phyloP scores from a whole-genome alignment of 202 grass and related monocot genomes.

The Setaria italica region DNA sequence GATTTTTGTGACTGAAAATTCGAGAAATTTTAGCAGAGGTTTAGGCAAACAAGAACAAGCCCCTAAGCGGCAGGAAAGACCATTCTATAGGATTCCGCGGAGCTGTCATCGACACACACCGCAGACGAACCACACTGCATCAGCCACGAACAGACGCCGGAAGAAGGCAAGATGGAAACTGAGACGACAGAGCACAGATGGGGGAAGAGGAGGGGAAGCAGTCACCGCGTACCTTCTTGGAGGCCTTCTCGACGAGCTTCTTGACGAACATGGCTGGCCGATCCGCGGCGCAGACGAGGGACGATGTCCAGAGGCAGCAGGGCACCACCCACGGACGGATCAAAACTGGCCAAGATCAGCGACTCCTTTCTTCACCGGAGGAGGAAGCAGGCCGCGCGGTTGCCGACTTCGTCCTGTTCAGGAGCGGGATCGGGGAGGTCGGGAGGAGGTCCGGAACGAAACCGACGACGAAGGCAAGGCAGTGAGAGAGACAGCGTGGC shows the following conservation, averaged over 20 bases:
- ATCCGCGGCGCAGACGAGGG: slow-evolving; percentile 2
- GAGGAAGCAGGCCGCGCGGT: not conserved
- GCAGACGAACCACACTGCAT: not conserved
- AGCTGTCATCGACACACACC: not conserved
- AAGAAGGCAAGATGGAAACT: not conserved
- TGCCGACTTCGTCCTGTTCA: not conserved
- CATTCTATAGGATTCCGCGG: not conserved
- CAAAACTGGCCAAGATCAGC: not conserved
- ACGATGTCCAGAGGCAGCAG: not conserved
- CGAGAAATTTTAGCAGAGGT: slow-evolving; percentile 11
- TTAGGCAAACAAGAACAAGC: not conserved
- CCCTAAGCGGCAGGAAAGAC: not conserved
- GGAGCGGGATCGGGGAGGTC: not conserved
- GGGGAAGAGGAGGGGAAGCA: not conserved
- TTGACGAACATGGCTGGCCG: slow-evolving; percentile 73
- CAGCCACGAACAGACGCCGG: not conserved
- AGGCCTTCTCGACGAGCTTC: slow-evolving; percentile 84
- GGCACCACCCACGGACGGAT: not conserved
- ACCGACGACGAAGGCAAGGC: slow-evolving; percentile 2
- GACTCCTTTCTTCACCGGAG: not conserved
- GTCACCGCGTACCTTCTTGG: slow-evolving; percentile 64
- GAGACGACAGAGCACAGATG: not conserved
- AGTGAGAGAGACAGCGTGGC: slow-evolving; percentile 8
- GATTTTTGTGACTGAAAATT: not conserved
- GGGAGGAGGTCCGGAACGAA: slow-evolving; percentile 7